These are phyloP conservation scores for Xylona heveae DNA, from an alignment of 495 filamentous ascomycete species.

Conservation along the genomic window DNA sequence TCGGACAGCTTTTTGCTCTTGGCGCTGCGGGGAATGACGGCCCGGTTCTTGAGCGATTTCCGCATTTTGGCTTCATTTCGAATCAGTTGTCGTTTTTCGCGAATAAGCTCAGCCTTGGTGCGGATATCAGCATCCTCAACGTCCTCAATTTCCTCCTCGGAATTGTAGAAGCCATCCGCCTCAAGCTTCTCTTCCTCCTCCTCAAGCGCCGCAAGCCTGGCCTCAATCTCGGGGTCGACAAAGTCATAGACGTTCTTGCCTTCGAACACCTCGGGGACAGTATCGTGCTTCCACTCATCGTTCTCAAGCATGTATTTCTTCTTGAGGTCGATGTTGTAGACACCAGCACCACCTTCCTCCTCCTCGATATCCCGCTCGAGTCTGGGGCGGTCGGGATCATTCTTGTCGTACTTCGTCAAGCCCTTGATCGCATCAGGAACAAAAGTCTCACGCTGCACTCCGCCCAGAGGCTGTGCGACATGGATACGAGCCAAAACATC, in stretches of 20 bases:
- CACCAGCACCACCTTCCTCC: conserved; percentile 83
- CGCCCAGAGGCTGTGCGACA: conserved; percentile 78
- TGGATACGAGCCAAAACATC: conserved; percentile 88
- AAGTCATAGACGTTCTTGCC: conserved; percentile 95
- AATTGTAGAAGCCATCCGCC: conserved; percentile 63
- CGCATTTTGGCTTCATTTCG: conserved; percentile 79
- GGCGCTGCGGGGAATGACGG: conserved; percentile 61
- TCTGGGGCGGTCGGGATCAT: conserved; percentile 56
- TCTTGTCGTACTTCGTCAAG: conserved; percentile 72
- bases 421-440: conserved; percentile 71
- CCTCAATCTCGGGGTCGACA: conserved; percentile 89
- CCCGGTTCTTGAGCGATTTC: conserved; percentile 90
- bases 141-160: conserved; percentile 42
- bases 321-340: conserved; percentile 81
- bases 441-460: conserved; percentile 54
- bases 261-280: conserved; percentile 77
- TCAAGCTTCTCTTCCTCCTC: conserved; percentile 85
- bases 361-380: conserved; percentile 79
- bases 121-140: conserved; percentile 68
- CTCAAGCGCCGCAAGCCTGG: conserved; percentile 73
- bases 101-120: conserved; percentile 84
- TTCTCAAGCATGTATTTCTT: conserved; percentile 69
- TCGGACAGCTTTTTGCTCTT: conserved; percentile 56
- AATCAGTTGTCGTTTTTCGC: conserved; percentile 74
- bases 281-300: conserved; percentile 86